Percentiles rank a stretch among this genome's conserved stretches.
phyloP scores from a whole-genome alignment of 805 yeast species.

The Isabelozyma heimii region DNA sequence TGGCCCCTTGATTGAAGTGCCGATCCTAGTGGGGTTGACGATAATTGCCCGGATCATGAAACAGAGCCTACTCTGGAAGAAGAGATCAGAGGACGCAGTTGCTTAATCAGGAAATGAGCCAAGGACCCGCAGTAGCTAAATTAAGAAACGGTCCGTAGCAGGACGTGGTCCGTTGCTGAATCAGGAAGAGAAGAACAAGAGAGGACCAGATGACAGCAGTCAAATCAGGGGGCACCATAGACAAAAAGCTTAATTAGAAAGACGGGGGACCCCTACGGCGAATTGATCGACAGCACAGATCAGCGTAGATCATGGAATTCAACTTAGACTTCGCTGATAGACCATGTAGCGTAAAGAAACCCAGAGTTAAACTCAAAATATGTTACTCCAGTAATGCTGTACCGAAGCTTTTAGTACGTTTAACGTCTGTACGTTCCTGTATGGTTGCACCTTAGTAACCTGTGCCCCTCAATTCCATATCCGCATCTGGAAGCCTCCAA shows the following conservation, averaged over 20 bases:
- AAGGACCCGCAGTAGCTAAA: too few species aligned
- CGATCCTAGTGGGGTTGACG: conserved; percentile 41
- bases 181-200: too few species aligned
- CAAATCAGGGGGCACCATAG: too few species aligned
- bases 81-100: too few species aligned
- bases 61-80: not conserved
- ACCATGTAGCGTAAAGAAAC: too few species aligned
- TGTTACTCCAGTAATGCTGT: not conserved
- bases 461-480: not conserved
- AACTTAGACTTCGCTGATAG: too few species aligned
- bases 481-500: not conserved
- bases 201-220: too few species aligned
- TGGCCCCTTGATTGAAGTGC: conserved; percentile 61
- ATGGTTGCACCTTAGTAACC: not conserved
- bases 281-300: not conserved
- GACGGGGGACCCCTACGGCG: not conserved
- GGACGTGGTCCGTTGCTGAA: too few species aligned
- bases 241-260: too few species aligned
- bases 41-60: conserved; percentile 23
- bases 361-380: too few species aligned
- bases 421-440: not conserved
- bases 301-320: not conserved
- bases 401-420: not conserved
- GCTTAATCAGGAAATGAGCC: too few species aligned
- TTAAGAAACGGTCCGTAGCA: too few species aligned